Evolutionary conservation across 257 asterid genomes (phyloP).

Genomic region (Marsdenia floribunda): DNA sequence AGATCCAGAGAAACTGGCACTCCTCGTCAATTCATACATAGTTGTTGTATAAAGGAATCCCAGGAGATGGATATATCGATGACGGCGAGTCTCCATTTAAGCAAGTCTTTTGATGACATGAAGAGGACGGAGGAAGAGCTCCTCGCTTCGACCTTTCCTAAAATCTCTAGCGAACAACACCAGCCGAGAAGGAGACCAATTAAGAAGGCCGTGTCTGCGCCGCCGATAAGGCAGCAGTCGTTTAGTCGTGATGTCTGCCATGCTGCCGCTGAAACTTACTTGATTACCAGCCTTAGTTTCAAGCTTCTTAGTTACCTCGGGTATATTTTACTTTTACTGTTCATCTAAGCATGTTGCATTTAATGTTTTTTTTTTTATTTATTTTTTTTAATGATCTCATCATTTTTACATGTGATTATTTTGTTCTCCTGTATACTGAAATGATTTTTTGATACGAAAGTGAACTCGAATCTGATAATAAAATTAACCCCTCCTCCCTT

Average conservation of each 20-base stretch:
- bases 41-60: not conserved
- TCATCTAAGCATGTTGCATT: not conserved
- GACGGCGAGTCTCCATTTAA: not conserved
- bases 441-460: not conserved
- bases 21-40: not conserved
- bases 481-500: no score
- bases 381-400: not conserved
- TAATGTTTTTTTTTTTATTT: not conserved
- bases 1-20: not conserved
- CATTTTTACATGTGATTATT: no score
- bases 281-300: slow-evolving; percentile 76
- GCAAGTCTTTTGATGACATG: slow-evolving; percentile 11
- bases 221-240: slow-evolving; percentile 49
- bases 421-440: not conserved
- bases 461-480: no score
- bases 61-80: slow-evolving; percentile 7
- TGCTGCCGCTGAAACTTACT: slow-evolving; percentile 94
- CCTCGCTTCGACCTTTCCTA: not conserved
- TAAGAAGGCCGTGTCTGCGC: slow-evolving; percentile 35
- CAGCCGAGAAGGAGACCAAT: slow-evolving; percentile 40
- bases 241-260: slow-evolving; percentile 72
- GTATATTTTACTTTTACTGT: slow-evolving; percentile 23
- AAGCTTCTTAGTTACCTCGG: slow-evolving; percentile 89
- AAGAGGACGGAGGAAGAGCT: slow-evolving; percentile 5
- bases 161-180: not conserved